These are phyloP conservation scores for Hirschioporus abietinus DNA, from an alignment of 768 basidiomycete species.

Conservation along the genomic window DNA sequence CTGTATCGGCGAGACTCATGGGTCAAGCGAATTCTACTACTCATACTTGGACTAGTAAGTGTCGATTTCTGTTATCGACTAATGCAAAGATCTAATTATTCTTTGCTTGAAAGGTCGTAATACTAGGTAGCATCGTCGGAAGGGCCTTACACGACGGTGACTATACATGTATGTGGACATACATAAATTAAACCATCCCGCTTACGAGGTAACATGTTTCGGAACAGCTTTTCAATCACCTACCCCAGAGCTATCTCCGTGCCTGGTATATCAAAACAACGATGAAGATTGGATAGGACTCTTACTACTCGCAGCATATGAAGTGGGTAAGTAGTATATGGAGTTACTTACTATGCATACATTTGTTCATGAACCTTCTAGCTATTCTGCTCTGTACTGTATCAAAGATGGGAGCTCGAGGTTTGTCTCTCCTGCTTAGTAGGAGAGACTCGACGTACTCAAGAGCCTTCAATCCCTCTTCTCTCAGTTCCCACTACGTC, in stretches of 20 bases:
- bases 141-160: neutral
- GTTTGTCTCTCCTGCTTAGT: neutral
- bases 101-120: neutral
- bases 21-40: neutral
- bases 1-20: neutral
- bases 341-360: neutral
- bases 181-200: neutral
- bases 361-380: neutral
- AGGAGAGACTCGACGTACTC: neutral
- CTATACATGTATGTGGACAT: neutral
- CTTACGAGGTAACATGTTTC: neutral
- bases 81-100: neutral
- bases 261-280: neutral
- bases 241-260: neutral
- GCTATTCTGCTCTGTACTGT: neutral
- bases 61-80: neutral
- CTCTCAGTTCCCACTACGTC: neutral
- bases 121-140: neutral
- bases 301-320: neutral
- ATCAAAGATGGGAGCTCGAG: neutral
- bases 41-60: neutral
- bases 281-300: neutral
- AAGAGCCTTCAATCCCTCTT: neutral
- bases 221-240: neutral
- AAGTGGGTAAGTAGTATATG: neutral